Conservation (phyloP, 208 protist genomes). For the Crithidia acanthocephali region DNA sequence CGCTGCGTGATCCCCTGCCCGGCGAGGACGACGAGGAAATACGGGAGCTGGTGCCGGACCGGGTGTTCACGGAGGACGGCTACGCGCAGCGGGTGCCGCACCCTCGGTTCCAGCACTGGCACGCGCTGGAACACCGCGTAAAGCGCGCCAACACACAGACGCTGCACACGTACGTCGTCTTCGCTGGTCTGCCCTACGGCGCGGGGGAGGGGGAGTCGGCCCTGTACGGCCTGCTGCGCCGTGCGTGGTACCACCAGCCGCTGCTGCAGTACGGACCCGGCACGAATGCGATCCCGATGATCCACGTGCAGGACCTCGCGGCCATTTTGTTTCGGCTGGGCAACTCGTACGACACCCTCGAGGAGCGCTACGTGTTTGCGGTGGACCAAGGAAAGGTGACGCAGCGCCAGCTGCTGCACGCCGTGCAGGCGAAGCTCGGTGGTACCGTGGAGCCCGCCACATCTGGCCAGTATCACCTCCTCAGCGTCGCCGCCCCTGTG, state of each 20-base stretch:
- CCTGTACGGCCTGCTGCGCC: constrained; percentile 63
- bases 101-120: constrained; percentile 82
- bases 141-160: constrained; percentile 90
- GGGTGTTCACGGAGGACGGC: constrained; percentile 88
- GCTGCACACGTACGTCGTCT: constrained; percentile 92
- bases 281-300: constrained; percentile 90
- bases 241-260: constrained; percentile 75
- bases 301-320: constrained; percentile 93
- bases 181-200: constrained; percentile 92
- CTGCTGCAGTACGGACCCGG: constrained; percentile 84
- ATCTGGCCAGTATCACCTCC: not conserved
- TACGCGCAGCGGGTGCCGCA: constrained; percentile 87
- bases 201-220: constrained; percentile 68
- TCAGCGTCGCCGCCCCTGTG: not conserved
- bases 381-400: constrained; percentile 91
- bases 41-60: constrained; percentile 59
- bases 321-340: constrained; percentile 72
- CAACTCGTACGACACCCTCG: constrained; percentile 72
- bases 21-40: constrained; percentile 51
- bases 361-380: constrained; percentile 91
- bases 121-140: constrained; percentile 87
- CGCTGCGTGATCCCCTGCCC: constrained; percentile 28
- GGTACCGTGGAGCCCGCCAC: constrained; percentile 40
- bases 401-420: constrained; percentile 72
- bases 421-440: constrained; percentile 67